Conservation (phyloP, 2,329 filamentous ascomycete species). For the Epichloe uncinata region DNA sequence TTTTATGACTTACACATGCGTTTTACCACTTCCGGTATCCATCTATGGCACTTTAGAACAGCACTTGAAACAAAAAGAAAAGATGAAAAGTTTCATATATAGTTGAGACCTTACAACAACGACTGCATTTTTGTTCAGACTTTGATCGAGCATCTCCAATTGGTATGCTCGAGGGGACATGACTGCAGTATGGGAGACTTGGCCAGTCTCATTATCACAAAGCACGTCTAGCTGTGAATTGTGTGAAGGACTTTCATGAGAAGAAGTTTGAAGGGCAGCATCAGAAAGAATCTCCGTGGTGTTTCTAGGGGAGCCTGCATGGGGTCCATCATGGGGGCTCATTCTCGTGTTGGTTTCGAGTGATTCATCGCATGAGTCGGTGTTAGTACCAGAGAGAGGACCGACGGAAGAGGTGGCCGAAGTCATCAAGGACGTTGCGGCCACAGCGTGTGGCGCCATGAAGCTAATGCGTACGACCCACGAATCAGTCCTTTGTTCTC, state of each 20-base stretch:
- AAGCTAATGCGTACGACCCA: neutral
- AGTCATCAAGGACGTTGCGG: constrained; percentile 1
- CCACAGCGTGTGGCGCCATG: neutral
- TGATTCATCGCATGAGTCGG: constrained; percentile 4
- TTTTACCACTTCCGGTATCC: constrained; percentile 72
- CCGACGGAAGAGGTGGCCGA: constrained; percentile 1
- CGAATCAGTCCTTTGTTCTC: neutral
- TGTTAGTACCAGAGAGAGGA: constrained; percentile 2
- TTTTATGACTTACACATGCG: constrained; percentile 47
- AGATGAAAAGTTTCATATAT: neutral
- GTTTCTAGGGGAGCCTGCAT: constrained; percentile 3
- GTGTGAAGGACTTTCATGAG: neutral
- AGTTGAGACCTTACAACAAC: constrained; percentile 40
- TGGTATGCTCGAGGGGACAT: constrained; percentile 52
- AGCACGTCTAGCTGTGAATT: neutral
- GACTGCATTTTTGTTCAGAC: constrained; percentile 56
- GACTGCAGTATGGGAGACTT: constrained; percentile 8
- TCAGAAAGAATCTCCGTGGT: constrained; percentile 9
- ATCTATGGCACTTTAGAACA: constrained; percentile 37
- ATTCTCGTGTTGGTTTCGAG: neutral
- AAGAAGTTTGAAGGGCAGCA: constrained; percentile 5
- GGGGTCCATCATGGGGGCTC: neutral
- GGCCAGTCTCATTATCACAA: constrained; percentile 1
- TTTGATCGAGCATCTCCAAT: constrained; percentile 60
- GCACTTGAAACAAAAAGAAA: neutral